Evolutionary conservation across 345 rosid genomes (phyloP), one percentile per base, ranked within the genome.

Genomic region (Cardamine resedifolia): DNA sequence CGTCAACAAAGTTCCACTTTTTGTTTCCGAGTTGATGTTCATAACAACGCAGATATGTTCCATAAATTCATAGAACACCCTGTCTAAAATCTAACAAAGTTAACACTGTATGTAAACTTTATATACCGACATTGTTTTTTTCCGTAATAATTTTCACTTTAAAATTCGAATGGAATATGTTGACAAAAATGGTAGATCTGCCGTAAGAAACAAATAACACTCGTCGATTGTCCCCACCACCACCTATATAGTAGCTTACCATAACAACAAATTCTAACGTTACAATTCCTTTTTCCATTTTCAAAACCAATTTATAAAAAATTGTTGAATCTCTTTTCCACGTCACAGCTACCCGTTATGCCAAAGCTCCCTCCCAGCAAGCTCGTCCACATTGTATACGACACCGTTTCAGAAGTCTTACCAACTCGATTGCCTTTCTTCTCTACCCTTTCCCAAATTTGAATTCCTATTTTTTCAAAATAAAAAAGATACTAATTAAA

Each of bases 321-420:
- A 30, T n/a, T 30, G n/a, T 18, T 51, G 4, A 20, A 63, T 50
- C 33, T 49, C 71, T 64, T 65, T 65, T 34, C 71, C 71, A 73
- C 66, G 72, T 73, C 66, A 73, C 23, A 50, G 56, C 71, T 73
- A 65, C 66, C 66, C 71, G 66, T 65, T 64, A 56, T 45, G 31
- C 18, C 31, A 12, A 48, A 28, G 20, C n/a, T n/a, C n/a, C n/a
- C 68, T 48, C 43, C 60, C 44, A 68, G 30, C 33, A 68, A 55
- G 11, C 45, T 34, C 6, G 28, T 28, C 41, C 9, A 31, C 64
- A 18, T 20, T 14, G 3, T 36, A 51, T 14, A 74, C 78, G 73
- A 50, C 48, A 6, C 28, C 68, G 78, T 67, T 67, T 74, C 0
- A 0, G 2, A 4, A 4, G 64, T 64, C 71, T 24, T 24, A 44